Base-by-base conservation (phyloP, 106 monocot species). In the Phalaenopsis aphrodite region DNA sequence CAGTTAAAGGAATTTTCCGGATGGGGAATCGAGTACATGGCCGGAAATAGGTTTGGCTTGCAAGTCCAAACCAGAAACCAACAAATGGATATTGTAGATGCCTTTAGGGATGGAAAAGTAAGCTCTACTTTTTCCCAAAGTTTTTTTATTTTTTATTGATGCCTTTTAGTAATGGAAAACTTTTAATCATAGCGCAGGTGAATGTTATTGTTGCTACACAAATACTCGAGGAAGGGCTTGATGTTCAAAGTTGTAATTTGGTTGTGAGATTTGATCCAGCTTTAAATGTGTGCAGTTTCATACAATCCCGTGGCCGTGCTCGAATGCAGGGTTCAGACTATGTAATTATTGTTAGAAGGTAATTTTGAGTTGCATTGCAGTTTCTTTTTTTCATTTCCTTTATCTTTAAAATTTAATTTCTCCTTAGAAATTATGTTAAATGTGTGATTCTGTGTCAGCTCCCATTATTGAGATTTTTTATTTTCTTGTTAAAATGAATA, bases 221-320 rank as follows among this genome's bases (percentile, higher is more conserved):
- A 41, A 88, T 92, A 79, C 86, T 92, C n/a, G 92, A 92, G 71
- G 92, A 92, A 71, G 92, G 92, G 17, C 71, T 92, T 42, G 92
- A 92, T 81, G 89, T 92, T 5, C 92, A 86, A 17, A 90, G 90
- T 72, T 92, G 92, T 83, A 92, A 92, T 48, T 81, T 92, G 67
- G 92, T 92, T 14, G 47, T 92, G 68, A 80, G 92, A 37, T 92
- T 92, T 84, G 92, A 92, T 81, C 89, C 78, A 15, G 71, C 85
- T 74, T 58, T 56, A 45, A 92, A 84, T 78, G 89, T 87, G 11
- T 90, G 86, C 75, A 92, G 92, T 76, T 92, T 92, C 81, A 92
- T 92, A 79, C 92, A 92, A 77, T 92, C 92, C 23, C 85, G 89
- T 30, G 92, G 92, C 42, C 89, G 92, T 41, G 92, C 92, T 18